phyloP scores from a whole-genome alignment of 176 grass and related monocot species.

The Oryza meyeriana region DNA sequence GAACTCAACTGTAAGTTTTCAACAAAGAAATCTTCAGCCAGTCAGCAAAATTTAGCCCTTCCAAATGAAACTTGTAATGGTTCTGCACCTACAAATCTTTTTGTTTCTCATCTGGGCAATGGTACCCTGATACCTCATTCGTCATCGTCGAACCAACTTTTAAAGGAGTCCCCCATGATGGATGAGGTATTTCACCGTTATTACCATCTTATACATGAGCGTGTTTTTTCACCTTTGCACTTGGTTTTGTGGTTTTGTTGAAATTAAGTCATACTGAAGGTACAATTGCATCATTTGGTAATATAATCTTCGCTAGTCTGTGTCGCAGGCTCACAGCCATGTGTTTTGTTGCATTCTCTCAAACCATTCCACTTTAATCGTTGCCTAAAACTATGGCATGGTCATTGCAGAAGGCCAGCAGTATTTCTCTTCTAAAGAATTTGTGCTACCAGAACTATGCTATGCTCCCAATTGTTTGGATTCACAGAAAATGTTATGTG shows the following conservation, averaged over 20 bases:
- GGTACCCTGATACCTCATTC: conserved; percentile 80
- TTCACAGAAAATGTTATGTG: neutral
- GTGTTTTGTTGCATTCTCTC: neutral
- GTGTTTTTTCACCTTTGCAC: neutral
- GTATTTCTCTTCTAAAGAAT: neutral
- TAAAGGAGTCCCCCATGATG: conserved; percentile 71
- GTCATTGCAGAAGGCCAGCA: neutral
- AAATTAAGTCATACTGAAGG: neutral
- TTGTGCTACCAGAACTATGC: neutral
- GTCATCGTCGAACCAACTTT: conserved; percentile 72
- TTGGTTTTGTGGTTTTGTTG: conserved; percentile 4
- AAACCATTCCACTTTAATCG: neutral
- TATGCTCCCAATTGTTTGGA: neutral
- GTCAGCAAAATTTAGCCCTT: conserved; percentile 83
- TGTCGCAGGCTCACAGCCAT: neutral
- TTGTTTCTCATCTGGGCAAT: conserved; percentile 87
- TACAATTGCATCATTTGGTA: neutral
- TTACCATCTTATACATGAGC: neutral
- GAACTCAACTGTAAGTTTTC: conserved; percentile 77
- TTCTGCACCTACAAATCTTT: conserved; percentile 76
- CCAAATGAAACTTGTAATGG: conserved; percentile 83
- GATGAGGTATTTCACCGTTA: conserved; percentile 67
- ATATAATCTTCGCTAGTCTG: neutral
- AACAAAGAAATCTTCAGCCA: conserved; percentile 55
- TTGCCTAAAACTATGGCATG: neutral